Conservation (phyloP, 83 land plant genomes). For the Diphasiastrum complanatum region DNA sequence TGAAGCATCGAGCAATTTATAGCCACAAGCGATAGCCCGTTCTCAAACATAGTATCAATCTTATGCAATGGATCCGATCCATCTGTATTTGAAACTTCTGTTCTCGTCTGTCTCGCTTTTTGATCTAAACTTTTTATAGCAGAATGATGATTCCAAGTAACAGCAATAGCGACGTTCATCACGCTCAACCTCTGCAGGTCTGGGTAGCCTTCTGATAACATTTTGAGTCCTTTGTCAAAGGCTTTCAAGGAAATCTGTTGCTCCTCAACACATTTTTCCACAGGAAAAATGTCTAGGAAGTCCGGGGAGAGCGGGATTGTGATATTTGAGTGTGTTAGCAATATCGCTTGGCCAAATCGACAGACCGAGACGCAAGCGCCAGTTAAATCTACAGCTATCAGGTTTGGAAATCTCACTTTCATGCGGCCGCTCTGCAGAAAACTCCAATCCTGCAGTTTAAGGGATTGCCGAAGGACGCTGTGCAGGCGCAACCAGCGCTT, state of each 20-base stretch:
- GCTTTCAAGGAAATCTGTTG: conserved; percentile 31
- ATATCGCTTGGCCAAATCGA: conserved; percentile 10
- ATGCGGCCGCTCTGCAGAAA: too few species aligned
- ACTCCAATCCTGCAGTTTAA: too few species aligned
- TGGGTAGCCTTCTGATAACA: conserved; percentile 29
- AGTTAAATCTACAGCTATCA: too few species aligned
- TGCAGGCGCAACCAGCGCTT: too few species aligned
- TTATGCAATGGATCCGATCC: not conserved
- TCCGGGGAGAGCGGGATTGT: conserved; percentile 22
- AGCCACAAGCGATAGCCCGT: conserved; percentile 47
- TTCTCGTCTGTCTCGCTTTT: not conserved
- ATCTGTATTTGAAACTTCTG: not conserved
- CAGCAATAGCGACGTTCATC: conserved; percentile 9
- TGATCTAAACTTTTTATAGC: not conserved
- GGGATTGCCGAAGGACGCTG: too few species aligned
- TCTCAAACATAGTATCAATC: conserved; percentile 7
- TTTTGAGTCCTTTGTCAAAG: conserved; percentile 31
- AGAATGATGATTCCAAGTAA: not conserved
- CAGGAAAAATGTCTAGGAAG: conserved; percentile 25
- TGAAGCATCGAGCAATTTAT: conserved; percentile 45
- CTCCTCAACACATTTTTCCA: conserved; percentile 31
- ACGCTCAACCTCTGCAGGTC: conserved; percentile 29
- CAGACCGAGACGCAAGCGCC: too few species aligned
- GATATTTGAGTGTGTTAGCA: conserved; percentile 27
- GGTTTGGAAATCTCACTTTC: too few species aligned